Base-by-base conservation (phyloP, 768 basidiomycete genomes). In the Termitomyces sp. region DNA sequence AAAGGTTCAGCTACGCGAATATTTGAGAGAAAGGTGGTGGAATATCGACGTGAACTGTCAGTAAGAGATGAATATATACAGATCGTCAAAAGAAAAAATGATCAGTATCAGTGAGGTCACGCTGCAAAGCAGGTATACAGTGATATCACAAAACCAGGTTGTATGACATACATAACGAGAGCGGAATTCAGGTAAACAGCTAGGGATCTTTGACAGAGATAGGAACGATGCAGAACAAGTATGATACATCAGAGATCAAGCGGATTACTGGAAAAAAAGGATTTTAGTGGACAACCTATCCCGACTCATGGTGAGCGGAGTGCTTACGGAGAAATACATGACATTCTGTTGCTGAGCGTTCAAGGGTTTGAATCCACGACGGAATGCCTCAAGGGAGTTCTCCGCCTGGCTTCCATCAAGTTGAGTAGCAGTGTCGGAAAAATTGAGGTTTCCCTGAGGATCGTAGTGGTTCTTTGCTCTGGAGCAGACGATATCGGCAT, bases 401-500 rank as follows among this genome's bases (percentile, higher is more conserved):
- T 77, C 76, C 0, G 72, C 75, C 55, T 74, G 71, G 1, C 68
- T 68, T 0, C 75, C 71, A 59, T 79, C 78, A 37, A 71, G 57
- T 29, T 80, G 75, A 1, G 82, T 83, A n/a, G 74, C 79, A 0
- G 80, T 76, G 13, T 87, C 87, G 0, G 84, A 82, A 59, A 87
- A 76, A 61, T 86, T 81, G 0, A 89, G 61, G 6, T 71, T 67
- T n/a, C 73, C 74, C 20, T 77, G 72, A 1, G 90, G 89, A 57
- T 86, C 82, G 62, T 88, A 92, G 63, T 92, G 90, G 63, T 90
- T 89, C 71, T 88, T 90, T 0, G 90, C 87, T 3, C 91, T 81
- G 1, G 87, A 77, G 66, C 90, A 92, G 20, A 84, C 78, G 18
- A 66, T 67, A 55, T 67, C 66, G 42, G 66, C 66, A 41, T 67